phyloP scores from a whole-genome alignment of 129 eudicot genomes.

The Artemisia argyi region DNA sequence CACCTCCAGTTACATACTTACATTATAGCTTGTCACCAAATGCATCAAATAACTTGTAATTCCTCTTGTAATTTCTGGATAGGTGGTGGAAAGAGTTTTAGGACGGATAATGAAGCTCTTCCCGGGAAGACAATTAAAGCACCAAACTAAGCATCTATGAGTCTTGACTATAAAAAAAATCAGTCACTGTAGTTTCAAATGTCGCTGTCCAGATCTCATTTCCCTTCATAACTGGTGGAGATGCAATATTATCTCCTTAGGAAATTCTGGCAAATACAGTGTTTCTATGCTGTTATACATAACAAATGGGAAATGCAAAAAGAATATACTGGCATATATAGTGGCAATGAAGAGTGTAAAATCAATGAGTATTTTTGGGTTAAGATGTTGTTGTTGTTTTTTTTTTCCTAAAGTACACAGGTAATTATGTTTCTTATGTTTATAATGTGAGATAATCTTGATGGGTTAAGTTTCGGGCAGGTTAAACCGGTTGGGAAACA shows the following conservation, averaged over 20 bases:
- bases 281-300: conserved; percentile 23
- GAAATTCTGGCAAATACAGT: conserved; percentile 33
- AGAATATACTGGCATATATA: conserved; percentile 22
- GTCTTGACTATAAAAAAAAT: not conserved
- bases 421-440: conserved; percentile 20
- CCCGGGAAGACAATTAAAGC: conserved; percentile 90
- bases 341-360: conserved; percentile 20
- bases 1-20: not conserved
- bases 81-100: conserved; percentile 94
- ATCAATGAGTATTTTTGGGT: conserved; percentile 10
- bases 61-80: not conserved
- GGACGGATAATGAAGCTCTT: conserved; percentile 99
- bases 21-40: not conserved
- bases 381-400: not conserved
- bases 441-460: no score
- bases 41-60: not conserved
- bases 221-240: conserved; percentile 31
- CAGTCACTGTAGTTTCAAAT: conserved; percentile 8
- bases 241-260: conserved; percentile 38
- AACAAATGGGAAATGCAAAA: conserved; percentile 21
- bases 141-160: conserved; percentile 77
- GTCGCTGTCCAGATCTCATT: conserved; percentile 14
- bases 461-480: no score
- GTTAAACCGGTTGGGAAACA: no score
- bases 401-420: conserved; percentile 12